phyloP scores from a whole-genome alignment of 2,329 filamentous ascomycete genomes.

The Verticillium zaregamsianum region DNA sequence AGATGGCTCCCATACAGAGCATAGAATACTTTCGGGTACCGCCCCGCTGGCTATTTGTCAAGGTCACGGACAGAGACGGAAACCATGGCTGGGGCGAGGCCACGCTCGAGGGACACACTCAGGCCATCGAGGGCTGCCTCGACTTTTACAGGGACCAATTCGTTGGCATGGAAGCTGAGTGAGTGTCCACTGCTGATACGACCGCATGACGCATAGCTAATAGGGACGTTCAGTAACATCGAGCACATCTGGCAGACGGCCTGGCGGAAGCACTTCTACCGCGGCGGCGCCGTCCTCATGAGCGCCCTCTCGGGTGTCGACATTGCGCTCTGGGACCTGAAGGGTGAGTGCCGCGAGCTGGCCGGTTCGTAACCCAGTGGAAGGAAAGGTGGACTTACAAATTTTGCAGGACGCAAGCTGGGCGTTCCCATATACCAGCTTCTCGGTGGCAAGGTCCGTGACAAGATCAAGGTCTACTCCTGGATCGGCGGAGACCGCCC shows the following conservation, averaged over 20 bases:
- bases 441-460: constrained; percentile 68
- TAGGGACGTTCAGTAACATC: constrained; percentile 52
- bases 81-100: constrained; percentile 71
- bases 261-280: constrained; percentile 70
- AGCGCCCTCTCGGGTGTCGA: constrained; percentile 73
- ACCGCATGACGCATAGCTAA: too few species aligned
- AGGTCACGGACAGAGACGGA: constrained; percentile 64
- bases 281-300: constrained; percentile 77
- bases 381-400: too few species aligned
- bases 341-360: constrained; percentile 32
- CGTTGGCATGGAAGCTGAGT: constrained; percentile 68
- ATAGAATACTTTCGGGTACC: constrained; percentile 74
- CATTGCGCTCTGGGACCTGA: constrained; percentile 77
- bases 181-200: constrained; percentile 14
- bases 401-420: constrained; percentile 32
- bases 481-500: constrained; percentile 78
- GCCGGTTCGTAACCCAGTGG: too few species aligned
- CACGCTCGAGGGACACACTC: constrained; percentile 68
- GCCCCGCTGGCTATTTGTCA: constrained; percentile 75
- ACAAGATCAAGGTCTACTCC: constrained; percentile 67
- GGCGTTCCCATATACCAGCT: constrained; percentile 69
- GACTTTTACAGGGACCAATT: constrained; percentile 62
- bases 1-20: constrained; percentile 13
- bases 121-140: constrained; percentile 70
- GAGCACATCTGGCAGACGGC: constrained; percentile 76